Evolutionary conservation across 225 moss, liverwort and hornwort species (phyloP), one percentile per base, ranked within the genome.

Genomic region (Pseudisothecium myosuroides): DNA sequence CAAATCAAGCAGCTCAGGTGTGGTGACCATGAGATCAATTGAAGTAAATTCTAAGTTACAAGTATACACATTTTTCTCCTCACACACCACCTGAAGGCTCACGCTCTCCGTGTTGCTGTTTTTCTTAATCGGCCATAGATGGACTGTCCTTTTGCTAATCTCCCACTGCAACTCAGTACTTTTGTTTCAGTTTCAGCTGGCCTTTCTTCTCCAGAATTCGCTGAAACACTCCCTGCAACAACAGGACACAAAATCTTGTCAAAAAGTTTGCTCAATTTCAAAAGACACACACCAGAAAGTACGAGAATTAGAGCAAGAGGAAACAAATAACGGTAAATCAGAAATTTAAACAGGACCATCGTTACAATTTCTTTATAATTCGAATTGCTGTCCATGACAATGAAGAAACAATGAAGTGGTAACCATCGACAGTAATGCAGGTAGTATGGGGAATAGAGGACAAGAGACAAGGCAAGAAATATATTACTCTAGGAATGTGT

Each of bases 191-290:
- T 67, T 67, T 83, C 89, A 75, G 34, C 59, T 59, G 68, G 5
- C 41, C 27, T 83, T 87, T 89, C 80, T 87, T 91, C 60, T 89
- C 81, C 28, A 12, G 54, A 29, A 91, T 89, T 41, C 87, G 81
- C 67, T 84, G 80, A 50, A 91, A 84, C 83, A 91, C 87, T 81
- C 91, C 91, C 91, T 91, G 89, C 81, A 81, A 81, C 60, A 87
- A 65, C 36, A 58, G 20, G 43, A 26, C 59, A 60, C 37, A 12
- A 32, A 43, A 68, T n/a, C 52, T 50, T 43, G 81, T 88, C 67
- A 91, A 63, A 16, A 68, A 8, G 50, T 28, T 64, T 49, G 61
- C 56, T 54, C 29, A 89, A 73, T 62, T 69, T 56, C 45, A 71
- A 69, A 21, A 56, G 45, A 45, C 63, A 31, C 27, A 12, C 54